phyloP scores from a whole-genome alignment of 768 basidiomycete genomes.

The Naematelia encephala region DNA sequence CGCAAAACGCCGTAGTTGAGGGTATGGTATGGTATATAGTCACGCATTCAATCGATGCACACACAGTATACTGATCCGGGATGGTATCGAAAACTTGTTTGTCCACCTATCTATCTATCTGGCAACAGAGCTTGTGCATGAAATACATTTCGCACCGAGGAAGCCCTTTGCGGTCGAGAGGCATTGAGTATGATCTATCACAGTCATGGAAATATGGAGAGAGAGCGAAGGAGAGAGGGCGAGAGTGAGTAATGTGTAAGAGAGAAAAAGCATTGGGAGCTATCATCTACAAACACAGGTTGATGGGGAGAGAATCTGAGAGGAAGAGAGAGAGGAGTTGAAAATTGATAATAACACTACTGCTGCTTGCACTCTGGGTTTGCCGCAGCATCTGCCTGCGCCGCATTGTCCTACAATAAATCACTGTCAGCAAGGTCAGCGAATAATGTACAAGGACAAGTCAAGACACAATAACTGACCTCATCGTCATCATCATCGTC shows the following conservation, averaged over 20 bases:
- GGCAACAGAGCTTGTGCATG: no score
- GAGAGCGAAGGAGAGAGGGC: no score
- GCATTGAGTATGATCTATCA: neutral
- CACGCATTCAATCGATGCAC: no score
- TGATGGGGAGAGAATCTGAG: neutral
- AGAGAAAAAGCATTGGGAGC: neutral
- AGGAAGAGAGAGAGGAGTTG: neutral
- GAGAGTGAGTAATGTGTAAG: no score
- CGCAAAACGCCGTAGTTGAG: no score
- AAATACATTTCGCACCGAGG: neutral
- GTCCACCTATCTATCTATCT: no score
- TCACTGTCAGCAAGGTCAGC: slow-evolving; percentile 16
- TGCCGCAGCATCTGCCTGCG: slow-evolving; percentile 8
- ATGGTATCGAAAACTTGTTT: no score
- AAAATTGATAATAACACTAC: slow-evolving; percentile 6
- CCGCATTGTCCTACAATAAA: slow-evolving; percentile 21
- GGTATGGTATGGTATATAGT: no score
- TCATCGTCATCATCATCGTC: slow-evolving; percentile 53
- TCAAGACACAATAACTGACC: slow-evolving; percentile 24
- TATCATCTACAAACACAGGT: neutral
- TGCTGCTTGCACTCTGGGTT: slow-evolving; percentile 39
- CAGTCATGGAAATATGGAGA: neutral
- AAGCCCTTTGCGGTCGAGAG: neutral
- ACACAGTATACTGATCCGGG: no score
- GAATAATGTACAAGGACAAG: neutral